Evolutionary conservation across 1,284 basidiomycete genomes (phyloP).

Genomic region (Ganoderma sp.): DNA sequence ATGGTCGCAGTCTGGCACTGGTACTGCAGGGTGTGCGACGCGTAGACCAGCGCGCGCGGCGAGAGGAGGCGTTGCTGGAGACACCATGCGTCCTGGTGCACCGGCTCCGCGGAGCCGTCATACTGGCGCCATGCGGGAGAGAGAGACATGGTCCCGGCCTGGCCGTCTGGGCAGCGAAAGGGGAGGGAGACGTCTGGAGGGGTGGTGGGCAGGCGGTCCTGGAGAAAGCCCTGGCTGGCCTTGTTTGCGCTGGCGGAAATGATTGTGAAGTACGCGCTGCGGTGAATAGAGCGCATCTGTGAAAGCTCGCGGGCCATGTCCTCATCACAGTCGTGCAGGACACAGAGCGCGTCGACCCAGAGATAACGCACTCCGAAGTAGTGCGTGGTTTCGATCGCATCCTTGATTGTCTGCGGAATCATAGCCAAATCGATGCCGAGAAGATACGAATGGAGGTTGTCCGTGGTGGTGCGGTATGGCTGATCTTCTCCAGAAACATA

Average conservation of each 20-base stretch:
- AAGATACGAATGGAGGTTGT: conserved; percentile 15
- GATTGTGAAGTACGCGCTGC: conserved; percentile 25
- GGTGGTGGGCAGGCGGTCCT: conserved; percentile 12
- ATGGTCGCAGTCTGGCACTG: conserved; percentile 21
- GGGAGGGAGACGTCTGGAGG: conserved; percentile 16
- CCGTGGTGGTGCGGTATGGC: conserved; percentile 16
- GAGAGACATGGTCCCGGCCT: conserved; percentile 20
- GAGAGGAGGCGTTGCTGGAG: conserved; percentile 26
- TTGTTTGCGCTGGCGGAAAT: conserved; percentile 16
- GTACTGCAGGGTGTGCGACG: conserved; percentile 27
- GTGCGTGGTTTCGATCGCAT: conserved; percentile 22
- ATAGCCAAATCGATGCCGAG: conserved; percentile 5
- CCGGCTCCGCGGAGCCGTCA: conserved; percentile 17
- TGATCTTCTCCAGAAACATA: conserved; percentile 19
- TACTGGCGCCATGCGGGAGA: conserved; percentile 23
- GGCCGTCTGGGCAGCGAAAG: conserved; percentile 15
- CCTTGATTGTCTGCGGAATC: conserved; percentile 21
- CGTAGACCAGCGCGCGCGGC: conserved; percentile 22
- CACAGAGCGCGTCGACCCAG: conserved; percentile 22
- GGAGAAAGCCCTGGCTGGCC: conserved; percentile 20
- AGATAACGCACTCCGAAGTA: conserved; percentile 22
- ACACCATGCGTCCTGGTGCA: conserved; percentile 27
- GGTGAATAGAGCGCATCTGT: conserved; percentile 11
- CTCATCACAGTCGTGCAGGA: conserved; percentile 19
- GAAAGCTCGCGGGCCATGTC: conserved; percentile 18